Evolutionary conservation across 148 eudicot species (phyloP).

Genomic region (Camellia lanceoleosa): DNA sequence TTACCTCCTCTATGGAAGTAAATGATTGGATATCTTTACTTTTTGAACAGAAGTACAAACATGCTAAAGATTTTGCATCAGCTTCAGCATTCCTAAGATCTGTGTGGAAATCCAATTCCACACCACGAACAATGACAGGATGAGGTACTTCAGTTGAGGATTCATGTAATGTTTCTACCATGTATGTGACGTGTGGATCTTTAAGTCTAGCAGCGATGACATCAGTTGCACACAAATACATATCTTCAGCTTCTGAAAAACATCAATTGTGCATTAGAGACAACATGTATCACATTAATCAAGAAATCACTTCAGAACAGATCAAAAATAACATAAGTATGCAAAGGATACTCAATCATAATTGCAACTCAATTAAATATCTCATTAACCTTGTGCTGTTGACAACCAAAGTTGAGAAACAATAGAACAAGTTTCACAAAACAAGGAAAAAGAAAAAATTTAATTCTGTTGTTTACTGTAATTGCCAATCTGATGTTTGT

Average conservation of each 20-base stretch:
- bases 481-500: too few species aligned
- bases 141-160: constrained; percentile 36
- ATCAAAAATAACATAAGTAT: not conserved
- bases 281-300: not conserved
- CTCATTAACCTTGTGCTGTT: not conserved
- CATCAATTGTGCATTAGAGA: not conserved
- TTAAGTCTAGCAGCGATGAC: constrained; percentile 51
- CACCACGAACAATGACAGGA: constrained; percentile 59
- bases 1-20: constrained; percentile 62
- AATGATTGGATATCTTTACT: constrained; percentile 27
- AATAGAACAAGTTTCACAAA: not conserved
- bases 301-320: not conserved
- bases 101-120: constrained; percentile 45
- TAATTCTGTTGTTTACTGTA: not conserved
- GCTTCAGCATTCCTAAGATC: constrained; percentile 36
- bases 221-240: constrained; percentile 46
- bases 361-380: not conserved
- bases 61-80: constrained; percentile 33
- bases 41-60: constrained; percentile 59
- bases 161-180: constrained; percentile 42
- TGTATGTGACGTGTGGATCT: constrained; percentile 60
- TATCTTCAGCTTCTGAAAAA: constrained; percentile 52
- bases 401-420: not conserved
- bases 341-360: not conserved
- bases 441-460: not conserved